These are phyloP conservation scores for Prosopis cineraria DNA, from an alignment of 306 rosid species.

Conservation along the genomic window DNA sequence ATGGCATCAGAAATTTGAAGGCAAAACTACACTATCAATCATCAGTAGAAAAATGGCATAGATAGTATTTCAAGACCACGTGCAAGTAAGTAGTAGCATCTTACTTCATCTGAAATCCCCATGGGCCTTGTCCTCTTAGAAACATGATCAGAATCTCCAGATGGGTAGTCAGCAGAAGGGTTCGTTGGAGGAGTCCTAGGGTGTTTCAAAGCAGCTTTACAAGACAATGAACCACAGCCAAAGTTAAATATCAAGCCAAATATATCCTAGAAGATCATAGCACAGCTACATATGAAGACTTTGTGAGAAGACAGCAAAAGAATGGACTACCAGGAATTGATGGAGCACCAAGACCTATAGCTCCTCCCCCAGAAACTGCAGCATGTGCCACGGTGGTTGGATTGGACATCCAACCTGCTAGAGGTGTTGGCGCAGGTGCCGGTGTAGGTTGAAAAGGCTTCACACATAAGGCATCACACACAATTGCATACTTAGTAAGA, in stretches of 20 bases:
- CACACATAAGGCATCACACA: slow-evolving; percentile 28
- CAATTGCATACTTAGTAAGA: background rate
- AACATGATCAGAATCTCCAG: slow-evolving; percentile 92
- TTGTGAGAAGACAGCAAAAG: slow-evolving; percentile 26
- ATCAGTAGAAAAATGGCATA: background rate
- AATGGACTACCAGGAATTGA: slow-evolving; percentile 75
- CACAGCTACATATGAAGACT: slow-evolving; percentile 13
- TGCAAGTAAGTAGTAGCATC: slow-evolving; percentile 18
- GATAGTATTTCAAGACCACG: slow-evolving; percentile 1
- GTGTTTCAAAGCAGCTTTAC: slow-evolving; percentile 89
- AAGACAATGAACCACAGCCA: slow-evolving; percentile 35
- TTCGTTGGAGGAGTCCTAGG: slow-evolving; percentile 96
- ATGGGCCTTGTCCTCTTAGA: slow-evolving; percentile 87
- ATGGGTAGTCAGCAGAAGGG: slow-evolving; percentile 85
- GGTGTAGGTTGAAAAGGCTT: slow-evolving; percentile 96
- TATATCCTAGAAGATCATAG: slow-evolving; percentile 12
- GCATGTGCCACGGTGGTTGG: slow-evolving; percentile 87
- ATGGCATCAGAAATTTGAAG: slow-evolving; percentile 11
- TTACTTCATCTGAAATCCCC: slow-evolving; percentile 90
- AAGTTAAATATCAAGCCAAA: slow-evolving; percentile 24
- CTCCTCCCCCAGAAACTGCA: slow-evolving; percentile 89
- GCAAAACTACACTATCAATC: background rate
- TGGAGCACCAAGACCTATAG: slow-evolving; percentile 95
- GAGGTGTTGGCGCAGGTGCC: slow-evolving; percentile 80
- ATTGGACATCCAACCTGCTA: slow-evolving; percentile 99